phyloP scores from a whole-genome alignment of 352 stramenopile species.

The Globisporangium paddicum region DNA sequence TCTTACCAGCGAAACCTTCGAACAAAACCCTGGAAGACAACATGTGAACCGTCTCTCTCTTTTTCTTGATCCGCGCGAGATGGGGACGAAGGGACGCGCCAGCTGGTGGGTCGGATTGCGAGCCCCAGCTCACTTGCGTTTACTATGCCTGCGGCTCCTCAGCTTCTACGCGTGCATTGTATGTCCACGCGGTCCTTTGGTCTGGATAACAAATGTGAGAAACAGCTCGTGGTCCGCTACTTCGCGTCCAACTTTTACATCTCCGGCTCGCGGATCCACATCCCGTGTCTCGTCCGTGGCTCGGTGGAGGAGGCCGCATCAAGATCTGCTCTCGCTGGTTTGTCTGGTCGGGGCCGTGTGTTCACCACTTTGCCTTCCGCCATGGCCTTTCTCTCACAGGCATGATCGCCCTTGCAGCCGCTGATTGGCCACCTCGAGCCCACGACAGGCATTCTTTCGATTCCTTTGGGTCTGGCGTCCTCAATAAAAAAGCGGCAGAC shows the following conservation, averaged over 20 bases:
- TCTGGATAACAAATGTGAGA: not conserved
- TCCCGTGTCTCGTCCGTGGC: not conserved
- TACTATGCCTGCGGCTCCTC: not conserved
- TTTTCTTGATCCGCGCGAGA: not conserved
- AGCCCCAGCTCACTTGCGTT: not conserved
- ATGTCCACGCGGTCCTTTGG: too few relatives aligned
- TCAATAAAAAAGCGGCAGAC: not conserved
- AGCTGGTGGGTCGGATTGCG: not conserved
- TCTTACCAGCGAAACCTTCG: too few relatives aligned
- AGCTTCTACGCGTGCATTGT: too few relatives aligned
- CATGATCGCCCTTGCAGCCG: not conserved
- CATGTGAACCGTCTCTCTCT: slow-evolving; percentile 1
- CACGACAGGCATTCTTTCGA: not conserved
- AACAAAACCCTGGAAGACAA: not conserved
- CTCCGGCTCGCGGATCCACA: not conserved
- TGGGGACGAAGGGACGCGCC: slow-evolving; percentile 1
- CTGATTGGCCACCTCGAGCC: not conserved
- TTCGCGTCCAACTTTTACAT: slow-evolving; percentile 2
- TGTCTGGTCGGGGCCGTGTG: not conserved
- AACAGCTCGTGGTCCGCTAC: not conserved
- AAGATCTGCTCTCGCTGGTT: not conserved
- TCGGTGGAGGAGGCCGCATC: not conserved
- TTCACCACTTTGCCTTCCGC: not conserved
- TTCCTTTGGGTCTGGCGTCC: not conserved
- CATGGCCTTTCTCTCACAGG: not conserved